phyloP scores from a whole-genome alignment of 2,329 filamentous ascomycete species.

The Ceratocystiopsis sp. region DNA sequence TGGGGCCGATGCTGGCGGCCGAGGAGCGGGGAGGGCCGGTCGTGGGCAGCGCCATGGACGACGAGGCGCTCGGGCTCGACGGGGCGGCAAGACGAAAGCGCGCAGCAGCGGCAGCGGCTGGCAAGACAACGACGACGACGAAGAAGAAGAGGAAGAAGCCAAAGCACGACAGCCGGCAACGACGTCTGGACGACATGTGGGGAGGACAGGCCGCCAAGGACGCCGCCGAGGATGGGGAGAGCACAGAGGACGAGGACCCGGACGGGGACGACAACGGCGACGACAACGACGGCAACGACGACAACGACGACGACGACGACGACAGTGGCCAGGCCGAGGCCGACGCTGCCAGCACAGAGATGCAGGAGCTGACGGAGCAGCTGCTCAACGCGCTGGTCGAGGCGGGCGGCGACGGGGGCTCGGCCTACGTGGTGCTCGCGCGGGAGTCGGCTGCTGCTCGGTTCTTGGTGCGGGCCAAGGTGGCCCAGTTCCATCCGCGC shows the following conservation, averaged over 20 bases:
- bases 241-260: neutral
- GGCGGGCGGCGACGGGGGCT: conserved; percentile 34
- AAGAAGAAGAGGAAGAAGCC: too few relatives aligned
- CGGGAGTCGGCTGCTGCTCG: conserved; percentile 45
- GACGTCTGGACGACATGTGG: conserved; percentile 49
- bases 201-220: conserved; percentile 13
- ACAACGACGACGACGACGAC: conserved; percentile 5
- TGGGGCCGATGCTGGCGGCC: conserved; percentile 62
- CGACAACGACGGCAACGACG: neutral
- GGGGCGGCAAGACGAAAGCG: conserved; percentile 30
- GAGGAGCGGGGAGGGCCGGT: conserved; percentile 73
- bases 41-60: conserved; percentile 54
- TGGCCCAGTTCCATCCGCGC: conserved; percentile 47
- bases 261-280: neutral
- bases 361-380: conserved; percentile 42
- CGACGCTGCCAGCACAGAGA: conserved; percentile 34
- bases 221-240: neutral
- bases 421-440: conserved; percentile 39
- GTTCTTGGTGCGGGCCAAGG: conserved; percentile 47
- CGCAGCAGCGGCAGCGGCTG: conserved; percentile 29
- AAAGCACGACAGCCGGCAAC: conserved; percentile 24
- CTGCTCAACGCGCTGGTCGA: conserved; percentile 41
- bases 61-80: conserved; percentile 31
- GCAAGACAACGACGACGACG: conserved; percentile 18
- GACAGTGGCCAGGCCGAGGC: conserved; percentile 26